These are phyloP conservation scores for Gamarada debralockiae DNA, from an alignment of 495 filamentous ascomycete genomes.

Conservation along the genomic window DNA sequence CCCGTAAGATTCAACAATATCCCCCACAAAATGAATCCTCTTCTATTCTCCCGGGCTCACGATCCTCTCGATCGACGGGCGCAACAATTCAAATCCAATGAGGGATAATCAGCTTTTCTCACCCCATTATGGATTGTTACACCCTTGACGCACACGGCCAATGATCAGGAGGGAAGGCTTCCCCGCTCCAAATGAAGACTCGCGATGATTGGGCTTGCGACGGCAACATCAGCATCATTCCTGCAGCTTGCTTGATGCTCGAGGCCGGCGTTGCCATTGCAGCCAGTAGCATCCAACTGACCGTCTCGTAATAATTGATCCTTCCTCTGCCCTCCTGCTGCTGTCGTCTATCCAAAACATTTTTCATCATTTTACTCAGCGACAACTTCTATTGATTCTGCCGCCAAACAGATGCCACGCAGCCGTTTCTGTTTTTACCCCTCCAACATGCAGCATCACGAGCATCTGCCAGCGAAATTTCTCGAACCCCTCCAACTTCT, in stretches of 20 bases:
- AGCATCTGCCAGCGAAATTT: conserved; percentile 3
- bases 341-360: too few relatives aligned
- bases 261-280: conserved; percentile 13
- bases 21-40: not conserved
- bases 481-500: not conserved
- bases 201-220: conserved; percentile 16
- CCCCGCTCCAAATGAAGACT: conserved; percentile 15
- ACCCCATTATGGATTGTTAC: conserved; percentile 2
- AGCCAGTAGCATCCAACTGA: conserved; percentile 2
- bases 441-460: conserved; percentile 1
- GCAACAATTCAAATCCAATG: not conserved
- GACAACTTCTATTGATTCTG: too few relatives aligned
- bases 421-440: not conserved
- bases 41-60: not conserved
- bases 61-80: conserved; percentile 1
- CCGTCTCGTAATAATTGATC: not conserved
- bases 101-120: conserved; percentile 5
- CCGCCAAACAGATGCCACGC: conserved; percentile 5
- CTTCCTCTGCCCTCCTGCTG: not conserved
- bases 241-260: conserved; percentile 20
- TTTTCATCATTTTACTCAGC: too few relatives aligned
- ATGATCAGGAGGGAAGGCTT: conserved; percentile 6
- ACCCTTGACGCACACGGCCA: conserved; percentile 23
- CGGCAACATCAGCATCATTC: conserved; percentile 16
- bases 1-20: not conserved